phyloP scores from a whole-genome alignment of 495 filamentous ascomycete genomes.

The Parathielavia appendiculata region DNA sequence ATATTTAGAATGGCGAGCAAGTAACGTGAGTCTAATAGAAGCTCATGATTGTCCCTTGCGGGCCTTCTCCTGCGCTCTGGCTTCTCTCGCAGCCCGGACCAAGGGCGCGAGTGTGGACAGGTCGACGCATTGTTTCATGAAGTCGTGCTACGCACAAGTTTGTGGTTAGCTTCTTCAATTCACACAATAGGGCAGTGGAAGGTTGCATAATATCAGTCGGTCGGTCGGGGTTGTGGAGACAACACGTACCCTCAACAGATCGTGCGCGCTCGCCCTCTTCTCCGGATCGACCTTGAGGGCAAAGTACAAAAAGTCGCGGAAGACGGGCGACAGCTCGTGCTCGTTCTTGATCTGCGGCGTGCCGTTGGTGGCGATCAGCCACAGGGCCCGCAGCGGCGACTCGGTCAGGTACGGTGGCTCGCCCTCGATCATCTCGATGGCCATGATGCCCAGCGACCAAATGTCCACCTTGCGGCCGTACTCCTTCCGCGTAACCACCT shows the following conservation, averaged over 20 bases:
- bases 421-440: conserved; percentile 99
- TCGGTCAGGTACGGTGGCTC: conserved; percentile 97
- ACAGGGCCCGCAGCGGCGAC: conserved; percentile 86
- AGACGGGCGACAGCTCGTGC: conserved; percentile 68
- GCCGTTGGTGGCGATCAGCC: conserved; percentile 94
- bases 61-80: conserved; percentile 78
- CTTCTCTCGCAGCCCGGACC: conserved; percentile 77
- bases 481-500: conserved; percentile 94
- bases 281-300: conserved; percentile 94
- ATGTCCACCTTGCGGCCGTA: conserved; percentile 99
- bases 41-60: conserved; percentile 49
- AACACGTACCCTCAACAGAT: conserved; percentile 72
- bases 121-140: conserved; percentile 78
- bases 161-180: conserved; percentile 1
- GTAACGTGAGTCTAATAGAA: too few relatives aligned
- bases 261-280: conserved; percentile 89
- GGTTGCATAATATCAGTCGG: too few relatives aligned
- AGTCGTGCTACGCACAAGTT: conserved; percentile 63
- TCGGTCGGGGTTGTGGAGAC: not conserved
- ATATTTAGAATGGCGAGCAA: too few relatives aligned
- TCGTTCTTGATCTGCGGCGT: conserved; percentile 95
- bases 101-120: conserved; percentile 63
- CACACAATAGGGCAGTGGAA: too few relatives aligned
- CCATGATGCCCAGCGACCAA: conserved; percentile 98
- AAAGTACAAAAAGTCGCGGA: conserved; percentile 84